Base-by-base conservation (phyloP, 371 early-diverging fungal species). In the Parasitella parasitica region DNA sequence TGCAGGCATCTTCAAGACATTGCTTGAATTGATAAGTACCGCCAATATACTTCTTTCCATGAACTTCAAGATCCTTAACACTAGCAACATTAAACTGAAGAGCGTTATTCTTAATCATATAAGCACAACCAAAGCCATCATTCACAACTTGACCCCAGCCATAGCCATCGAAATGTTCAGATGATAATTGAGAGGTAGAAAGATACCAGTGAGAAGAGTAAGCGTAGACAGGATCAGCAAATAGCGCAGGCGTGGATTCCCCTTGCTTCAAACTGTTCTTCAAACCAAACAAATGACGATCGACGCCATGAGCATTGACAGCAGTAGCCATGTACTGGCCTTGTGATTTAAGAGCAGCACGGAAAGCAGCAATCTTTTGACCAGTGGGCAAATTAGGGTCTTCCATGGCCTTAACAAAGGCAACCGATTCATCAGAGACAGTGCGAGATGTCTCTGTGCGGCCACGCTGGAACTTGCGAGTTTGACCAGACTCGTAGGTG, bases 81-180 rank as follows among this genome's bases (percentile, higher is more conserved):
- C 89, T 86, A 4, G 92, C 90, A 39, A 97, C 81, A 71, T 95
- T 97, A 80, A 97, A 91, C 62, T 93, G 87, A 51, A 97, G 69
- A 50, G 87, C 76, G 63, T 89, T 81, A 57, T 87, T 82, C 78
- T 93, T 94, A 76, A 97, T 87, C 89, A 94, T 94, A 82, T 98
- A 98, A 20, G 97, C 97, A 66, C 90, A 72, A 49, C 96, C 97
- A 72, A 90, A 97, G 8, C 98, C 98, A 76, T 94, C 93, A 32
- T 93, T 88, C n/a, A 94, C 92, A 35, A 98, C 97, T 73, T 93
- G 94, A 56, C 96, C 96, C 95, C 96, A 98, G 11, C 98, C 98
- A 69, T 95, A 98, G 41, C 89, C 87, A 57, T 89, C 86, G 81
- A 94, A 97, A 77, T 92, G 77, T 70, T 96, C 96, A 60, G 91